A percentile compares a stretch with the other conserved stretches of the same genome.
Evolutionary conservation across 1,284 basidiomycete species (phyloP).

Genomic region (Tremellales sp.): DNA sequence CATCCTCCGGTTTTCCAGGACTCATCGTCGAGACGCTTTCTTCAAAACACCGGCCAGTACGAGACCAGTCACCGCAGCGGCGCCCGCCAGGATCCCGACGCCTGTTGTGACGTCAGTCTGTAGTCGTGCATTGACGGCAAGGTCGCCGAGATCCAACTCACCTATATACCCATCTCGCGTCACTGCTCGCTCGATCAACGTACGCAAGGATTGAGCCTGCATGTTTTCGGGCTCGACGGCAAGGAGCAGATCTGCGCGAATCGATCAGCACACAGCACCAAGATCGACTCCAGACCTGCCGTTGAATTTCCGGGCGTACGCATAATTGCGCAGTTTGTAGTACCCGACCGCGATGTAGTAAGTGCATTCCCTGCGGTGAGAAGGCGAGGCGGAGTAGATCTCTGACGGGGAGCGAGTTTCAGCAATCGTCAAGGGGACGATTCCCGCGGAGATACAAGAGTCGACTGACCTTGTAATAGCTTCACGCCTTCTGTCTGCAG

Average conservation of each 20-base stretch:
- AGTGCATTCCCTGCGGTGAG: constrained; percentile 86
- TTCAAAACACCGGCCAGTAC: constrained; percentile 77
- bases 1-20: neutral
- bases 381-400: constrained; percentile 84
- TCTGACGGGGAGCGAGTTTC: constrained; percentile 54
- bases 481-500: constrained; percentile 88
- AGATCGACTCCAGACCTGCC: constrained; percentile 54
- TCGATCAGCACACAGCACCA: constrained; percentile 1
- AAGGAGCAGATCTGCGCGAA: constrained; percentile 66
- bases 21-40: constrained; percentile 66
- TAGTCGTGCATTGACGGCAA: too few species aligned
- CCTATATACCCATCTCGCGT: constrained; percentile 59
- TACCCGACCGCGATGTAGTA: constrained; percentile 97
- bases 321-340: constrained; percentile 95
- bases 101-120: constrained; percentile 51
- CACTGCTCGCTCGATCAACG: constrained; percentile 83
- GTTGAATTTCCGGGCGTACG: constrained; percentile 89
- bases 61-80: constrained; percentile 78
- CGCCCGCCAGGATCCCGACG: constrained; percentile 89
- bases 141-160: constrained; percentile 53
- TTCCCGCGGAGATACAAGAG: neutral
- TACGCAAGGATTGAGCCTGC: constrained; percentile 80
- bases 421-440: neutral
- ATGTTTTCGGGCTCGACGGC: constrained; percentile 92
- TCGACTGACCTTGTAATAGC: constrained; percentile 73